These are phyloP conservation scores for Mycena amicta DNA, from an alignment of 768 basidiomycete species.

Conservation along the genomic window DNA sequence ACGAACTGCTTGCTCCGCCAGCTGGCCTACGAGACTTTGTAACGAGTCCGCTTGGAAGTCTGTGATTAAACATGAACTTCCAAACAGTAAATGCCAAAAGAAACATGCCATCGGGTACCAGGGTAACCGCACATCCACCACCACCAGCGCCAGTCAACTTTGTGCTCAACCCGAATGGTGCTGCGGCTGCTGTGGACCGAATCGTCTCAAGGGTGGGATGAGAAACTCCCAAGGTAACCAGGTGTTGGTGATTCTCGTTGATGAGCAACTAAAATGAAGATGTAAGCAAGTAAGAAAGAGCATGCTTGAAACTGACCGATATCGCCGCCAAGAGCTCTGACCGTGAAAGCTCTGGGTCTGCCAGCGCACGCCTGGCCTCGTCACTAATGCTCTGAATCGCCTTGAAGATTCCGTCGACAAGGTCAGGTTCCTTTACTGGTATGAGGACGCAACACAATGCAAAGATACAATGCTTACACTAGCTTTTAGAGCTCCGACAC, in stretches of 20 bases:
- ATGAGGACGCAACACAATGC: slow-evolving; percentile 17
- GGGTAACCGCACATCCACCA: slow-evolving; percentile 95
- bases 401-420: slow-evolving; percentile 74
- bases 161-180: slow-evolving; percentile 76
- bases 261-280: slow-evolving; percentile 64
- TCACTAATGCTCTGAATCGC: slow-evolving; percentile 86
- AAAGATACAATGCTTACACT: slow-evolving; percentile 59
- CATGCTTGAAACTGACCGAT: slow-evolving; percentile 55
- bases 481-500: slow-evolving; percentile 73
- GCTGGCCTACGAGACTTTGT: slow-evolving; percentile 56
- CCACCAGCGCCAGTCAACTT: slow-evolving; percentile 98
- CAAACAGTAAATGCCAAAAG: not conserved
- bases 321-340: slow-evolving; percentile 63
- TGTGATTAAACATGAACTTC: too few relatives aligned
- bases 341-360: slow-evolving; percentile 73
- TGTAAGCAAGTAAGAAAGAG: slow-evolving; percentile 15
- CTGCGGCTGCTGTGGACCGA: slow-evolving; percentile 61
- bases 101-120: slow-evolving; percentile 91
- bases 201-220: slow-evolving; percentile 88
- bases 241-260: slow-evolving; percentile 84
- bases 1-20: slow-evolving; percentile 69
- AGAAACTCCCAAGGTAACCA: slow-evolving; percentile 86
- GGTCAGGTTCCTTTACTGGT: slow-evolving; percentile 71
- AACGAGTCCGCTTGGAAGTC: slow-evolving; percentile 70
- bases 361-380: slow-evolving; percentile 74